Percentiles rank a stretch among this genome's conserved stretches.
Evolutionary conservation across 1,139 yeast genomes (phyloP).

Genomic region (Pichia inconspicua): DNA sequence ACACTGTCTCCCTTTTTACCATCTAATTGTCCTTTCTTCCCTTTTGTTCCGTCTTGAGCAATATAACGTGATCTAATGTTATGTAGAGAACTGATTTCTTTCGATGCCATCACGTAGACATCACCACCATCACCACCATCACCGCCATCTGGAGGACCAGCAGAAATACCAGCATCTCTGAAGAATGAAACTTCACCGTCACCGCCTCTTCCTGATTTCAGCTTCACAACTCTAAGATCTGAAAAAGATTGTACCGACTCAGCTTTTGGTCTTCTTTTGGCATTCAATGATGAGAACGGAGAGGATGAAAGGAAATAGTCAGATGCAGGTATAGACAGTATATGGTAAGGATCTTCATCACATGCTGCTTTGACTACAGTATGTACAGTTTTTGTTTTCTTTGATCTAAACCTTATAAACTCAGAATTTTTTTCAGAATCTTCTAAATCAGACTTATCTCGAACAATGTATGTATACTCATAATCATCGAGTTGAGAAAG

Average conservation of each 20-base stretch:
- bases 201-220: constrained; percentile 84
- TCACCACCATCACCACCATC: constrained; percentile 96
- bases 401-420: constrained; percentile 10
- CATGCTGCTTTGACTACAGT: constrained; percentile 14
- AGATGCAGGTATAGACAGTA: constrained; percentile 30
- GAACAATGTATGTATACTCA: constrained; percentile 16
- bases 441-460: constrained; percentile 17
- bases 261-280: constrained; percentile 33
- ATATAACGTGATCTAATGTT: constrained; percentile 57
- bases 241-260: constrained; percentile 33
- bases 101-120: constrained; percentile 72
- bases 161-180: constrained; percentile 74
- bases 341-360: constrained; percentile 21
- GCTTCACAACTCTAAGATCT: constrained; percentile 60
- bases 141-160: constrained; percentile 97
- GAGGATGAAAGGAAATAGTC: constrained; percentile 34
- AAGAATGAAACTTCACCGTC: constrained; percentile 80
- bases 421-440: constrained; percentile 15
- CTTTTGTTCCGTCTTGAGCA: constrained; percentile 67
- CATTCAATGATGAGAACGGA: constrained; percentile 30
- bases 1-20: constrained; percentile 78
- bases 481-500: constrained; percentile 7
- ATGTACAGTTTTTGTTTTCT: constrained; percentile 10
- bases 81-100: constrained; percentile 63
- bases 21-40: constrained; percentile 70